A percentile compares a stretch with the other conserved stretches of the same genome.
Conservation (phyloP, 2,329 filamentous ascomycete species). For the Pestalotiopsis sp. region DNA sequence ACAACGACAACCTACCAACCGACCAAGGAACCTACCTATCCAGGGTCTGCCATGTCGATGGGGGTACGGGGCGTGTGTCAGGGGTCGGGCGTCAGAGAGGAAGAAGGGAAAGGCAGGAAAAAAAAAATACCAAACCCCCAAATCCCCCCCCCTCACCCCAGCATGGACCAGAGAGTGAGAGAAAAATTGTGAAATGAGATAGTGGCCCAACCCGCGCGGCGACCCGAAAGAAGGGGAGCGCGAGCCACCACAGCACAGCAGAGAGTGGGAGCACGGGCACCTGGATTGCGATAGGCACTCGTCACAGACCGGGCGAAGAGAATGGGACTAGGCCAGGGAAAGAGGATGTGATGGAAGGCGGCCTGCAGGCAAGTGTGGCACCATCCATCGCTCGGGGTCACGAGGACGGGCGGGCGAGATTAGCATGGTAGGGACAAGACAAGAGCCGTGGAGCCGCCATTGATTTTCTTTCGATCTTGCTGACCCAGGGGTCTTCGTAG, state of each 20-base stretch:
- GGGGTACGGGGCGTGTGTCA: not conserved
- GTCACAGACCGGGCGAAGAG: constrained; percentile 7
- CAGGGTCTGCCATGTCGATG: not conserved
- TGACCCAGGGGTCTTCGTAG: too few species aligned
- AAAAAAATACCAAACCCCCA: not conserved
- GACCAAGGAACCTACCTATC: not conserved
- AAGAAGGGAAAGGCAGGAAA: not conserved
- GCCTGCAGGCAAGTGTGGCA: constrained; percentile 12
- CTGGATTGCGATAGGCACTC: constrained; percentile 9
- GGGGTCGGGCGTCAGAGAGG: constrained; percentile 2
- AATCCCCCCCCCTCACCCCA: not conserved
- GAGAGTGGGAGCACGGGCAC: not conserved
- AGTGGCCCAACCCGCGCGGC: constrained; percentile 4
- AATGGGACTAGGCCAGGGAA: not conserved
- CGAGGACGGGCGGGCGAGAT: not conserved
- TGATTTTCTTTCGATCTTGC: too few species aligned
- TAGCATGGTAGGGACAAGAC: not conserved
- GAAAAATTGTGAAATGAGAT: constrained; percentile 11
- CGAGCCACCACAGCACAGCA: not conserved
- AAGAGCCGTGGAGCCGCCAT: not conserved
- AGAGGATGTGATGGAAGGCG: not conserved
- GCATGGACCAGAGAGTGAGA: not conserved
- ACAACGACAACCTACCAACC: not conserved
- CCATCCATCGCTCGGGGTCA: constrained; percentile 5
- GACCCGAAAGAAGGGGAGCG: not conserved